A percentile compares a stretch with the other conserved stretches of the same genome.
Conservation (phyloP, 345 rosid genomes). For the Viola odorata region DNA sequence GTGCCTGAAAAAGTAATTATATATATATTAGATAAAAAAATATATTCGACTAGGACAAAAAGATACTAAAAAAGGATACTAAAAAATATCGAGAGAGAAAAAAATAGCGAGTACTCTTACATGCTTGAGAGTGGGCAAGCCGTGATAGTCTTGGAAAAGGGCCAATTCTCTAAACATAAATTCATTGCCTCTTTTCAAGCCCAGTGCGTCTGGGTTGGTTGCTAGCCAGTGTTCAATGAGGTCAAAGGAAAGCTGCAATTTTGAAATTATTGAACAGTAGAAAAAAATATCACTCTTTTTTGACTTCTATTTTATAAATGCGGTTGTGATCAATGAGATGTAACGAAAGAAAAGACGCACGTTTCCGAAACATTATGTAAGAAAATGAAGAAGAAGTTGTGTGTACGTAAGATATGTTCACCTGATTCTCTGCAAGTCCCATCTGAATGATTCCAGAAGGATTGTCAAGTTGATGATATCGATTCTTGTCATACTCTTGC, state of each 20-base stretch:
- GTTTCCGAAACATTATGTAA: too few relatives aligned
- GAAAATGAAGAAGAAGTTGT: too few relatives aligned
- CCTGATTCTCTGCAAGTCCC: constrained; percentile 42
- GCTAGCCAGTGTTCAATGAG: constrained; percentile 21
- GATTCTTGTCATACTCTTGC: constrained; percentile 32
- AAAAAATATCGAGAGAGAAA: background rate
- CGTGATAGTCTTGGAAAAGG: constrained; percentile 33
- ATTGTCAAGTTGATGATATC: constrained; percentile 21
- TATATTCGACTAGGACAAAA: background rate
- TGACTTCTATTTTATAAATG: too few relatives aligned
- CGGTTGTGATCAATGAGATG: too few relatives aligned
- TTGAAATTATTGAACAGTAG: too few relatives aligned
- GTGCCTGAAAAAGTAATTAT: constrained; percentile 8
- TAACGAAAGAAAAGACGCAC: too few relatives aligned
- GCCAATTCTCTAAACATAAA: constrained; percentile 24
- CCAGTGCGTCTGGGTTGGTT: constrained; percentile 8
- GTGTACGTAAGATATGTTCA: background rate
- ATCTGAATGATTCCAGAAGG: constrained; percentile 34
- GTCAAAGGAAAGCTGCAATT: constrained; percentile 26
- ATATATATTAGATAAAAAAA: background rate
- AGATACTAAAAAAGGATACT: too few relatives aligned
- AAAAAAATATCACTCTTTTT: too few relatives aligned
- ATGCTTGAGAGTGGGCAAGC: constrained; percentile 27
- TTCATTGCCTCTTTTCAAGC: constrained; percentile 13
- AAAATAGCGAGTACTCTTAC: background rate